These are phyloP conservation scores for Talaromyces amestolkiae DNA, from an alignment of 2,329 filamentous ascomycete genomes.

Conservation along the genomic window DNA sequence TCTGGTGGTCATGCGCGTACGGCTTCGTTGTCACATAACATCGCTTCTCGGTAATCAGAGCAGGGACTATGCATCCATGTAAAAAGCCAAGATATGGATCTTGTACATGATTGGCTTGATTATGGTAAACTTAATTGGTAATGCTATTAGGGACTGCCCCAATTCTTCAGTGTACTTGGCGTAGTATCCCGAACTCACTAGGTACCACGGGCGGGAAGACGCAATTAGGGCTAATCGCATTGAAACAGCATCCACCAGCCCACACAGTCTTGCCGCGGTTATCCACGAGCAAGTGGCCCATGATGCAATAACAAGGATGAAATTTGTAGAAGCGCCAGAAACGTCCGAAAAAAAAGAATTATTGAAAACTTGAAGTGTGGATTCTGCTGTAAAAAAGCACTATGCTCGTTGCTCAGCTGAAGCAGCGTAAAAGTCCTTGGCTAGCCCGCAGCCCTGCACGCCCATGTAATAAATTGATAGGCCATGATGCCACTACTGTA, in stretches of 20 bases:
- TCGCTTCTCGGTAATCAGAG: neutral
- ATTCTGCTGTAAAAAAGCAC: neutral
- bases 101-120: neutral
- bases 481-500: neutral
- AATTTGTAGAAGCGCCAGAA: neutral
- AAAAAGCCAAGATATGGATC: neutral
- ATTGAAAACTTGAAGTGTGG: neutral
- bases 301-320: neutral
- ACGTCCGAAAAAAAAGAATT: neutral
- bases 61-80: neutral
- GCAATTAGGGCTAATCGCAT: neutral
- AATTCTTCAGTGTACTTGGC: neutral
- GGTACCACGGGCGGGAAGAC: neutral
- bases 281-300: neutral
- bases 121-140: neutral
- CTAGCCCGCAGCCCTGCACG: neutral
- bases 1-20: neutral
- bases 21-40: neutral
- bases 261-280: neutral
- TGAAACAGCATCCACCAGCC: neutral
- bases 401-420: neutral
- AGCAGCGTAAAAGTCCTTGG: too few species aligned
- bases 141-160: neutral
- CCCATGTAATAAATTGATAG: neutral
- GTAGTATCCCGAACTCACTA: neutral